Percentiles rank a stretch among this genome's conserved stretches.
phyloP scores from a whole-genome alignment of 2,329 filamentous ascomycete genomes.

The Cladosporium sp. region DNA sequence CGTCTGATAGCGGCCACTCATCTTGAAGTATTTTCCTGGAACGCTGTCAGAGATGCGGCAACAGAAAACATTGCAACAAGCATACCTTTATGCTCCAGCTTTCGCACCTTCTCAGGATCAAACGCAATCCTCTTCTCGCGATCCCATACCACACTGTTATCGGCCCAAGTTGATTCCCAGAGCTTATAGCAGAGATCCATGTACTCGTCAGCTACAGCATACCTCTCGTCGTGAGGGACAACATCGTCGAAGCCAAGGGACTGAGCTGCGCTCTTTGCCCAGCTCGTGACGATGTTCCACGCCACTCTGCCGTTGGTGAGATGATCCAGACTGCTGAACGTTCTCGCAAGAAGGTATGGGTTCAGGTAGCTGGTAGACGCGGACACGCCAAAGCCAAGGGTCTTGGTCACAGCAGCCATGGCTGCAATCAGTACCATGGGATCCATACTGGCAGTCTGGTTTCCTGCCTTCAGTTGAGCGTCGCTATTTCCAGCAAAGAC shows the following conservation, averaged over 20 bases:
- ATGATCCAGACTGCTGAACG: constrained; percentile 35
- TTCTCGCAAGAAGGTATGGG: constrained; percentile 32
- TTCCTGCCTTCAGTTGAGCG: constrained; percentile 56
- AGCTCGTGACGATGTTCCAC: constrained; percentile 51
- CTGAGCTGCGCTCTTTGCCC: constrained; percentile 45
- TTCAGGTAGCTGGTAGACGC: constrained; percentile 34
- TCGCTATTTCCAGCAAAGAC: constrained; percentile 43
- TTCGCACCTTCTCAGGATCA: constrained; percentile 52
- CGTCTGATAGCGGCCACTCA: not conserved
- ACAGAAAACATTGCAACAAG: not conserved
- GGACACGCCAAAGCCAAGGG: constrained; percentile 39
- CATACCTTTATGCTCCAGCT: constrained; percentile 46
- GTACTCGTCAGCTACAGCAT: constrained; percentile 47
- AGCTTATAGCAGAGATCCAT: constrained; percentile 28
- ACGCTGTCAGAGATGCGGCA: not conserved
- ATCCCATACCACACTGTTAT: constrained; percentile 43
- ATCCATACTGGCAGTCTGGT: constrained; percentile 67
- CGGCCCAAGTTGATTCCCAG: constrained; percentile 26
- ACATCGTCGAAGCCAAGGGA: constrained; percentile 44
- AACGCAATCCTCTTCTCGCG: constrained; percentile 58
- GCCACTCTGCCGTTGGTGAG: constrained; percentile 34
- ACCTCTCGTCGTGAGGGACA: constrained; percentile 47
- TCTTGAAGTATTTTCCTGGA: not conserved
- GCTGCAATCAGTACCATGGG: constrained; percentile 35
- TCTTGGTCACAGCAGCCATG: constrained; percentile 42